phyloP scores from a whole-genome alignment of 2,329 filamentous ascomycete species.

The Trichoderma semiorbis region DNA sequence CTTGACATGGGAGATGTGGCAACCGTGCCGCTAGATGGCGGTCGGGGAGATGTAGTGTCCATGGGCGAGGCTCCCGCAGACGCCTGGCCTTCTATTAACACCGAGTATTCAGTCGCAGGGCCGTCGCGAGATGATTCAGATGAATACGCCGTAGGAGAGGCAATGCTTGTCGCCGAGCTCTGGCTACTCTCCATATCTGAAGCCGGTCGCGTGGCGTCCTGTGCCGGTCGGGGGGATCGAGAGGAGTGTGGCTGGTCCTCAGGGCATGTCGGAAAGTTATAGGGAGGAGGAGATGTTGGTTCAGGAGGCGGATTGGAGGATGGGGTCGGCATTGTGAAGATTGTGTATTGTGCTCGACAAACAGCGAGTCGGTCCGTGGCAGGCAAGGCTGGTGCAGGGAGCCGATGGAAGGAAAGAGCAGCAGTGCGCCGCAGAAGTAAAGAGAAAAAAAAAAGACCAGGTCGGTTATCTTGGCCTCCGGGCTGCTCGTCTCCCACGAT shows the following conservation, averaged over 20 bases:
- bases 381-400: not conserved
- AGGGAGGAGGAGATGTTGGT: constrained; percentile 36
- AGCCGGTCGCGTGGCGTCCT: constrained; percentile 22
- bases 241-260: constrained; percentile 36
- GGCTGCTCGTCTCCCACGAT: not conserved
- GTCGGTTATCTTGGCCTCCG: not conserved
- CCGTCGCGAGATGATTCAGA: constrained; percentile 23
- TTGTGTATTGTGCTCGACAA: constrained; percentile 20
- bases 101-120: constrained; percentile 25
- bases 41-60: constrained; percentile 43
- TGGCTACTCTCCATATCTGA: constrained; percentile 24
- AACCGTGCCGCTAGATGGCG: constrained; percentile 34
- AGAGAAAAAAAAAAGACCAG: not conserved
- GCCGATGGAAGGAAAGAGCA: not conserved
- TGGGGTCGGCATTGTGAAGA: constrained; percentile 42
- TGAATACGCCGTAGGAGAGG: constrained; percentile 24
- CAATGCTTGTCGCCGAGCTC: constrained; percentile 22
- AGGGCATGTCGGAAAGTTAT: constrained; percentile 42
- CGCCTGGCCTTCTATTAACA: constrained; percentile 26
- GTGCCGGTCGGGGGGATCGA: constrained; percentile 27
- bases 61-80: constrained; percentile 34
- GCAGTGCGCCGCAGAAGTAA: not conserved
- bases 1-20: constrained; percentile 34
- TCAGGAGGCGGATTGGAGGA: constrained; percentile 41
- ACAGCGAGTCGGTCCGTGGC: not conserved